Base-by-base conservation (phyloP, 208 protist genomes). In the Lotmaria passim region DNA sequence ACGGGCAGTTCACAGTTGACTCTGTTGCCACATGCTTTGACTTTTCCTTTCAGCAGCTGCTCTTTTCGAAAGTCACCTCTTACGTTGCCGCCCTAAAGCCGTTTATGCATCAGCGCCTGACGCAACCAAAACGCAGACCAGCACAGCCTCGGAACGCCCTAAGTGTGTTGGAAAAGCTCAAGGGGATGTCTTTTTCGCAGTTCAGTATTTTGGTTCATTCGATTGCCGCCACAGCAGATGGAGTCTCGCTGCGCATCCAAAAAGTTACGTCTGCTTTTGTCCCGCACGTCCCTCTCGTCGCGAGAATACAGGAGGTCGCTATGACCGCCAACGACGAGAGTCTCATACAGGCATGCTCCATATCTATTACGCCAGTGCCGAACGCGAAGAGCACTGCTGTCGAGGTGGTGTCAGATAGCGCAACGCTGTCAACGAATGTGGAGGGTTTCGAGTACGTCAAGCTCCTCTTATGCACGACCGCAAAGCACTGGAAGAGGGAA, bases 361-460 rank as follows among this genome's bases (percentile, higher is more conserved):
- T 71, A 44, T 21, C 44, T 19, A 48, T 71, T 1, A 44, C 39
- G 2, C 56, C 57, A 12, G 38, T 15, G 5, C 12, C 61, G 11
- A 21, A 12, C 41, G 17, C 21, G 33, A 50, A 48, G 17, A 17
- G 6, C 12, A 26, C 33, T 30, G 7, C 38, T 1, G 43, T 77
- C 23, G 48, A 41, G 17, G 62, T 77, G 33, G 39, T 39, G 15
- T 64, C 46, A 10, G 48, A 52, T 21, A 60, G 56, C 34, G 64
- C 71, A 19, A 31, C 23, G 7, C 33, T 71, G 17, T 77, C 71
- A n/a, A 70, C 71, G 19, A 59, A 71, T 34, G 47, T 77, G 10
- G 71, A 77, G 33, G 59, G 38, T 0, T 70, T 77, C 12, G 63
- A 66, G 26, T 66, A 60, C 31, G 63, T 71, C 15, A 71, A 71